A percentile compares a stretch with the other conserved stretches of the same genome.
Evolutionary conservation across 495 filamentous ascomycete species (phyloP).

Genomic region (Talaromyces trachyspermus): DNA sequence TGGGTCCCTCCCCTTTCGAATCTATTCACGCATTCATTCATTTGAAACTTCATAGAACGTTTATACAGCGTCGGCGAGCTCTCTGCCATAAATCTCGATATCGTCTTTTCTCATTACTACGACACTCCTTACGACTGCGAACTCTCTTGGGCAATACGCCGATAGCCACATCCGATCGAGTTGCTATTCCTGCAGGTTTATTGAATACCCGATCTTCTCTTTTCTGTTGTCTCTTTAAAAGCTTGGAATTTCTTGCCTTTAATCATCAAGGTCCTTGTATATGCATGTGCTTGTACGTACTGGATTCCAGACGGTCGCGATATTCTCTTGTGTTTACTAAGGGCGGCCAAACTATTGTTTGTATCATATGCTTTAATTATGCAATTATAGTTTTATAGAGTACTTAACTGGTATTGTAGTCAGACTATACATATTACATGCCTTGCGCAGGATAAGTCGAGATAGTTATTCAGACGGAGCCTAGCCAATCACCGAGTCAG

Average conservation of each 20-base stretch:
- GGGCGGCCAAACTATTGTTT: too few species aligned
- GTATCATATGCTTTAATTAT: slow-evolving; percentile 1
- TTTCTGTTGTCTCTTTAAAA: background rate
- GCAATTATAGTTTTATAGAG: slow-evolving; percentile 2
- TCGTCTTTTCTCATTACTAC: background rate
- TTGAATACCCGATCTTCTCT: background rate
- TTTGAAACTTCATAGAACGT: slow-evolving; percentile 5
- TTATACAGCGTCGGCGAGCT: background rate
- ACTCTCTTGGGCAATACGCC: background rate
- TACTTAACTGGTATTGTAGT: background rate
- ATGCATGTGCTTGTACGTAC: slow-evolving; percentile 1
- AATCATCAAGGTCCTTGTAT: background rate
- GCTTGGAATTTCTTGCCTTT: background rate
- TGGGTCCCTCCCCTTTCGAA: too few species aligned
- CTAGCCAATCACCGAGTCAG: background rate
- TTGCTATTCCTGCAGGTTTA: background rate
- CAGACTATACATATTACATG: too few species aligned
- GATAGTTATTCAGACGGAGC: too few species aligned
- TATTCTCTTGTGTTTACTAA: too few species aligned
- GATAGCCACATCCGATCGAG: background rate
- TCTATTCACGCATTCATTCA: background rate
- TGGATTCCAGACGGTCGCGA: background rate
- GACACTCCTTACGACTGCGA: slow-evolving; percentile 9
- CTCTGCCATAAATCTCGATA: background rate
- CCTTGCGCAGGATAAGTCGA: too few species aligned